A percentile compares a stretch with the other conserved stretches of the same genome.
phyloP scores from a whole-genome alignment of 2,329 filamentous ascomycete species.

The Penicillium sp. region DNA sequence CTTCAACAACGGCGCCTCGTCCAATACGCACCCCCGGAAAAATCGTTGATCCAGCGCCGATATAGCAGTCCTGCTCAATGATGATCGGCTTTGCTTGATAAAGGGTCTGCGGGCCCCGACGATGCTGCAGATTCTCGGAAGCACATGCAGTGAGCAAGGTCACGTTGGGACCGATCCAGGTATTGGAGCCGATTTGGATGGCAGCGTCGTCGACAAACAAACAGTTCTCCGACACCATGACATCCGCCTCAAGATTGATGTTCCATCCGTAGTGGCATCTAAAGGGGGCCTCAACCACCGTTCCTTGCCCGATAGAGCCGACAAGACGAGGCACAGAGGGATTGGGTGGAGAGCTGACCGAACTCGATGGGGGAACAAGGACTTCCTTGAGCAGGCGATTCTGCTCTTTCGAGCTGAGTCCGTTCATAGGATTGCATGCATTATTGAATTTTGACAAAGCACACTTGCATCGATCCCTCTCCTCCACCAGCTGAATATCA shows the following conservation, averaged over 20 bases:
- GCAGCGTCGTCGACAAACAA: slow-evolving; percentile 80
- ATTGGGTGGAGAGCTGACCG: slow-evolving; percentile 47
- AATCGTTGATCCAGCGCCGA: slow-evolving; percentile 60
- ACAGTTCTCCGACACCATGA: slow-evolving; percentile 77
- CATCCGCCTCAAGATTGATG: slow-evolving; percentile 77
- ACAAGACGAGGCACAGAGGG: slow-evolving; percentile 49
- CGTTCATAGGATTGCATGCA: slow-evolving; percentile 67
- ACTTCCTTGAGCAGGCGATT: slow-evolving; percentile 38
- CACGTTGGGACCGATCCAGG: slow-evolving; percentile 71
- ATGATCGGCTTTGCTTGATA: slow-evolving; percentile 65
- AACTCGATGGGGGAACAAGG: slow-evolving; percentile 31
- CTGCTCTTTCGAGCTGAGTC: slow-evolving; percentile 54
- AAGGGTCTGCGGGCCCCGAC: slow-evolving; percentile 67
- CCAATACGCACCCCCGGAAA: slow-evolving; percentile 43
- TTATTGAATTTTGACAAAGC: slow-evolving; percentile 85
- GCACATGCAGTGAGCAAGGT: slow-evolving; percentile 74
- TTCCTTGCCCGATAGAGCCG: slow-evolving; percentile 66
- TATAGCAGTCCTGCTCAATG: slow-evolving; percentile 68
- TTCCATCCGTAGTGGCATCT: slow-evolving; percentile 95
- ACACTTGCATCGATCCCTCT: slow-evolving; percentile 76
- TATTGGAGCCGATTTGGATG: slow-evolving; percentile 70
- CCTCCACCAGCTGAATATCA: slow-evolving; percentile 69
- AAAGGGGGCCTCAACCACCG: slow-evolving; percentile 81
- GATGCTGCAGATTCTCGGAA: slow-evolving; percentile 65
- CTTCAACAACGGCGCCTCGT: slow-evolving; percentile 42